These are phyloP conservation scores for Pinus taeda DNA, from an alignment of 75 land plant species.

Conservation along the genomic window DNA sequence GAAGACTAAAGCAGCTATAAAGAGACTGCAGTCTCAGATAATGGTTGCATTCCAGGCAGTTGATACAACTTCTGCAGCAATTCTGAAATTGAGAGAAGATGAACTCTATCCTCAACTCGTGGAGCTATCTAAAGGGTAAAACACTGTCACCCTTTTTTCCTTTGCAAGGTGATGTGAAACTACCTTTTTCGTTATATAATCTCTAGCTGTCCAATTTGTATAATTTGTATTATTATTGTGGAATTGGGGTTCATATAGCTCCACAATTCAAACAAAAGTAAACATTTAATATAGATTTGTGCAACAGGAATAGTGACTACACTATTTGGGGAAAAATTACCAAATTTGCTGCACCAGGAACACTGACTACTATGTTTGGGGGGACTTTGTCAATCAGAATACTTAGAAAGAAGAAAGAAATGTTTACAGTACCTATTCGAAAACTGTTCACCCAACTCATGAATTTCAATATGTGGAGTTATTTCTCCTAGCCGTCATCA, in stretches of 20 bases:
- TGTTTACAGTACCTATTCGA: no score
- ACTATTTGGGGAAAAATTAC: neutral
- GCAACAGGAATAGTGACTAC: no score
- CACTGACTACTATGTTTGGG: neutral
- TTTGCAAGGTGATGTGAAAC: neutral
- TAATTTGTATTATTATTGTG: neutral
- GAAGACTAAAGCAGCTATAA: slow-evolving; percentile 70
- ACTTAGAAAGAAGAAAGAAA: neutral
- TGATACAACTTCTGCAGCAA: slow-evolving; percentile 68
- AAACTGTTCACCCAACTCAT: no score
- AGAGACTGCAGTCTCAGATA: slow-evolving; percentile 68
- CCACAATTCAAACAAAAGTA: neutral
- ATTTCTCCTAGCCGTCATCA: no score
- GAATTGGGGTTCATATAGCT: neutral
- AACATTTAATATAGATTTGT: neutral
- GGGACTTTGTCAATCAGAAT: neutral
- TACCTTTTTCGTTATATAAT: neutral
- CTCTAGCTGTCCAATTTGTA: neutral
- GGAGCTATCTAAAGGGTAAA: slow-evolving; percentile 87
- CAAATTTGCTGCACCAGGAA: no score
- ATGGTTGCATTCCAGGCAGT: slow-evolving; percentile 80
- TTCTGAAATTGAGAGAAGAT: slow-evolving; percentile 67
- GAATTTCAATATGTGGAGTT: no score
- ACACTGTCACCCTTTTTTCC: neutral
- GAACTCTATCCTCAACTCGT: slow-evolving; percentile 92